These are phyloP conservation scores for Pelargonium fulgidum DNA, from an alignment of 441 rosid species.

Conservation along the genomic window DNA sequence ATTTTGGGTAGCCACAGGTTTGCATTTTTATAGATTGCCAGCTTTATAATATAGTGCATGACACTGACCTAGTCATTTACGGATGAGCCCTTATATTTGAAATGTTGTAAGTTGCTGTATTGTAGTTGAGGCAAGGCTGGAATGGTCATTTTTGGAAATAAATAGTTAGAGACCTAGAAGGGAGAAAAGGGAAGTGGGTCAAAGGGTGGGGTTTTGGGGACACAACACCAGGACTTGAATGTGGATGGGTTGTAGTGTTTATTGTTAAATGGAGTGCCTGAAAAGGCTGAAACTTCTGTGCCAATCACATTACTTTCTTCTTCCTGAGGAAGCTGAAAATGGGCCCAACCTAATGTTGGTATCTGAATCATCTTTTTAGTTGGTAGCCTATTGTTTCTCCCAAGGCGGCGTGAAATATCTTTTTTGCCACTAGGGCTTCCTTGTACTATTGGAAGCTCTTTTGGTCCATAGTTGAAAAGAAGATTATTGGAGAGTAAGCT, in stretches of 20 bases:
- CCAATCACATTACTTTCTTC: slow-evolving; percentile 1
- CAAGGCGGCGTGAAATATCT: not conserved
- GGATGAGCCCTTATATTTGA: too few species aligned
- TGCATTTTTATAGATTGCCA: too few species aligned
- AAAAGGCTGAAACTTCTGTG: slow-evolving; percentile 28
- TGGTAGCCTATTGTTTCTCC: not conserved
- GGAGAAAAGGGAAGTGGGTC: not conserved
- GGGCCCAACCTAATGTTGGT: slow-evolving; percentile 6
- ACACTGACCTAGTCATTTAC: too few species aligned
- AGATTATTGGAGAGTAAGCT: not conserved
- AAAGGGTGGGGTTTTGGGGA: not conserved
- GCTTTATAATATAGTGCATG: too few species aligned
- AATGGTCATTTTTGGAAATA: not conserved
- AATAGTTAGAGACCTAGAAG: not conserved
- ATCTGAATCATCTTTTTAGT: slow-evolving; percentile 1
- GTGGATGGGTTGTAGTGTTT: slow-evolving; percentile 12
- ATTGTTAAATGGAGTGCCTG: slow-evolving; percentile 15
- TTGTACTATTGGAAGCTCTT: not conserved
- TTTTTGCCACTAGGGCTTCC: not conserved
- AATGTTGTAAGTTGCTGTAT: too few species aligned
- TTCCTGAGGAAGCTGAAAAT: not conserved
- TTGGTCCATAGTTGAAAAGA: not conserved
- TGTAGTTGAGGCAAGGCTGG: not conserved
- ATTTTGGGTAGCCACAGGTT: too few species aligned
- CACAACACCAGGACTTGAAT: slow-evolving; percentile 9